Evolutionary conservation across 805 yeast genomes (phyloP), one percentile per base, ranked within the genome.

Genomic region (Cyberlindnera mycetangii): DNA sequence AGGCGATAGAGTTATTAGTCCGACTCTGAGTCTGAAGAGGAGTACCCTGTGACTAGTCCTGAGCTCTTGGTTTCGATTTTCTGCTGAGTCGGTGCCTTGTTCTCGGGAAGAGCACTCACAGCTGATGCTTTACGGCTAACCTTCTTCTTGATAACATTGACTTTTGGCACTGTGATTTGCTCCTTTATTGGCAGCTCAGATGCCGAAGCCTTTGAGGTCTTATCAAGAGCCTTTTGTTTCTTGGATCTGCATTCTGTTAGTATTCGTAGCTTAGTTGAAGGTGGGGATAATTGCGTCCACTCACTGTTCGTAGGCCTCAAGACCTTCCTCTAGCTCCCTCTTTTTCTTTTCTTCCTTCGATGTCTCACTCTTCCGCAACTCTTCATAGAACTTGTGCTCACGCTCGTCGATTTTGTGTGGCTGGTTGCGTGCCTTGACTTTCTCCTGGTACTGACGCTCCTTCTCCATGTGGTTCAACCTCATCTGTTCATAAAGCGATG

Each of bases 401-500:
- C 47, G 41, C 22, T 46, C 55, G 14, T 52, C 52, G 3, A 59
- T 33, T 21, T 43, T 49, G 27, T 49, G 42, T 1, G 54, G 44
- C 31, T 54, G 58, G 34, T 57, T 58, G 12, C 47, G 47, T 0
- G 53, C 48, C 19, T 52, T 49, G 14, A 54, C 49, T 32, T 57
- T 57, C 14, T 53, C 61, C 33, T 55, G 54, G 42, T 50, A 53
- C 18, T 49, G 56, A 14, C 35, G 39, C 28, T 59, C 64, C 45
- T 54, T 58, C 27, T 45, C 42, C 15, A 57, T 31, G 32, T 59
- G 50, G 42, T 58, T 59, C 20, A 49, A 19, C 37, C 48, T 53
- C 61, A 59, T 55, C 47, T 59, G 64, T n/a, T 59, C 61, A 24
- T 45, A 59, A 2, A 59, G 44, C 0, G 64, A 55, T 7, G 50